A percentile compares a stretch with the other conserved stretches of the same genome.
Conservation (phyloP, 106 monocot genomes). For the Dactylorhiza incarnata region DNA sequence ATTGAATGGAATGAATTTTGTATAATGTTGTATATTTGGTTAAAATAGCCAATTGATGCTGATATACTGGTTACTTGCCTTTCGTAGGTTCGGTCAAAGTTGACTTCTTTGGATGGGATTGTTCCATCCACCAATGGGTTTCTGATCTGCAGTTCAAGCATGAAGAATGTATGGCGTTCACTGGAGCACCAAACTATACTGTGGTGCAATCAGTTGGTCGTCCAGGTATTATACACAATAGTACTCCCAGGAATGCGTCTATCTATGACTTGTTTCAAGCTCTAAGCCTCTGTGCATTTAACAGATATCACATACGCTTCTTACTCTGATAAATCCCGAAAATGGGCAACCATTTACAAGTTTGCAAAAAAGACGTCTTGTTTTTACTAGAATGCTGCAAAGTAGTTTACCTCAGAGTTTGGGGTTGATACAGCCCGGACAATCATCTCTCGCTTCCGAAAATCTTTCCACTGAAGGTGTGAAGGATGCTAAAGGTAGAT, state of each 20-base stretch:
- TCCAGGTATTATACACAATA: constrained; percentile 49
- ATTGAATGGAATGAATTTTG: background rate
- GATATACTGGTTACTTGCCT: background rate
- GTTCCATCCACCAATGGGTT: constrained; percentile 87
- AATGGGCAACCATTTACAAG: constrained; percentile 56
- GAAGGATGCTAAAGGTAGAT: constrained; percentile 24
- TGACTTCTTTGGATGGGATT: constrained; percentile 86
- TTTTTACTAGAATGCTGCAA: constrained; percentile 82
- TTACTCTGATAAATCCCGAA: constrained; percentile 62
- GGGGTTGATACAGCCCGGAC: constrained; percentile 29
- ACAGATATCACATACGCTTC: constrained; percentile 83
- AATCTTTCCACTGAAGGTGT: constrained; percentile 13
- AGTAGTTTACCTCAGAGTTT: constrained; percentile 74
- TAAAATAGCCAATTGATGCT: background rate
- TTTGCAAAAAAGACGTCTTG: constrained; percentile 49
- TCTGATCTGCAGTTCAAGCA: constrained; percentile 66
- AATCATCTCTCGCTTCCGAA: constrained; percentile 11
- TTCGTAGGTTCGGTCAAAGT: constrained; percentile 71
- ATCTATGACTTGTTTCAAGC: background rate
- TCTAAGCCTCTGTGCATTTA: constrained; percentile 16
- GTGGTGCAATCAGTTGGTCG: constrained; percentile 97
- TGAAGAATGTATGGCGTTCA: constrained; percentile 91
- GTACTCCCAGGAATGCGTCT: background rate
- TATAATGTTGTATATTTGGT: background rate
- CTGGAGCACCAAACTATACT: constrained; percentile 94